Base-by-base conservation (phyloP, 345 rosid genomes). In the Citrus cavaleriei region DNA sequence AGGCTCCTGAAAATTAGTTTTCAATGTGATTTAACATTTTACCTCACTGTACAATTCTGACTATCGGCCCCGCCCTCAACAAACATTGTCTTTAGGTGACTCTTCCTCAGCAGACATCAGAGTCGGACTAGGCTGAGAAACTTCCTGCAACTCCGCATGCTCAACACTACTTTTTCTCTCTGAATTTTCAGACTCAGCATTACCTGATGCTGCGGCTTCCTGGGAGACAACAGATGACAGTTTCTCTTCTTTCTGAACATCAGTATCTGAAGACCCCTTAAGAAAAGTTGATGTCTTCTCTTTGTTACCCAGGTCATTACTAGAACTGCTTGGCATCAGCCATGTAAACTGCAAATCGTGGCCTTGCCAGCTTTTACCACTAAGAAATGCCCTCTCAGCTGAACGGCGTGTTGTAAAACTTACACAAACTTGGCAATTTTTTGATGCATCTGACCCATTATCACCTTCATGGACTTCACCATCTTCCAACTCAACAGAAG, bases 331-430 rank as follows among this genome's bases (percentile, higher is more conserved):
- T 51, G 88, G 84, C 70, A 82, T 83, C 84, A 84, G 75, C 99
- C 99, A 96, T 57, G 37, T 70, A 63, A 94, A 87, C 87, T 86
- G 90, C 89, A 96, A 84, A 77, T 69, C 81, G 73, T 91, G 88
- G 77, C 92, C 95, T 86, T 88, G 84, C 98, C 98, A 96, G 78
- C 85, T 84, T 84, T 93, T 96, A 81, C 89, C 96, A 82, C 90
- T 90, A 19, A 78, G 72, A 81, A 92, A 92, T 68, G 99, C 99
- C 81, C 79, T 90, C 86, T 96, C 98, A 10, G 98, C 98, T 54
- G 97, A 82, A 21, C 61, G 84, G 6, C 93, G 97, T 49, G 89
- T 86, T 74, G 84, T 77, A 77, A 86, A 96, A 67, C 87, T 89
- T 75, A 93, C 68, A 46, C 76, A 80, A 61, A 87, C 97, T 51